These are phyloP conservation scores for Cyphellophora europaea DNA, from an alignment of 2,329 filamentous ascomycete genomes.

Conservation along the genomic window DNA sequence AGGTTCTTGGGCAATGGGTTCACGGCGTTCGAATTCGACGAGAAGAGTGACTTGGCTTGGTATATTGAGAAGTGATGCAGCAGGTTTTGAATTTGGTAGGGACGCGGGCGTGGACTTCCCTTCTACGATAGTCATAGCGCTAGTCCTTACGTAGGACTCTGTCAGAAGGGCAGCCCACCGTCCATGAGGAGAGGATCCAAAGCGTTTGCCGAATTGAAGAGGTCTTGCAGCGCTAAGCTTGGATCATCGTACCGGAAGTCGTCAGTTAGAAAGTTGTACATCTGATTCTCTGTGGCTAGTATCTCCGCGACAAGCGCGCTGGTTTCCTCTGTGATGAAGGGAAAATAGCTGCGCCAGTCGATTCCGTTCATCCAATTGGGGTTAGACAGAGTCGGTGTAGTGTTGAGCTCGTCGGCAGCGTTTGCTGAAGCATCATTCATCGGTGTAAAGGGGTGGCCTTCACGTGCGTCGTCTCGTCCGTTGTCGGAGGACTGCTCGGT, in stretches of 20 bases:
- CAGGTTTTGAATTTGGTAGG: background rate
- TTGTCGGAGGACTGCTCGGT: too few species aligned
- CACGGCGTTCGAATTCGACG: slow-evolving; percentile 23
- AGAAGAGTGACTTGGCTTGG: slow-evolving; percentile 21
- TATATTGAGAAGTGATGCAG: slow-evolving; percentile 13
- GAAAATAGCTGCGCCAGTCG: background rate
- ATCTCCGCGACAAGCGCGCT: background rate
- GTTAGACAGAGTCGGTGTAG: too few species aligned
- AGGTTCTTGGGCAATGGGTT: slow-evolving; percentile 42
- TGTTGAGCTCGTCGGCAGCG: too few species aligned
- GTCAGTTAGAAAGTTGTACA: background rate
- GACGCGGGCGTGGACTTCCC: too few species aligned
- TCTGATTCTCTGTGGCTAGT: background rate
- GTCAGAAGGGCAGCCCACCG: background rate
- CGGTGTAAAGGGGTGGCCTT: too few species aligned
- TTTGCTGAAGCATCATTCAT: too few species aligned
- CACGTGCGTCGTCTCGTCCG: too few species aligned
- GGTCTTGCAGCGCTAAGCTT: background rate
- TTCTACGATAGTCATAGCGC: too few species aligned
- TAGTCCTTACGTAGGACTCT: too few species aligned
- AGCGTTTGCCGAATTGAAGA: background rate
- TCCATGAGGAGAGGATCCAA: background rate
- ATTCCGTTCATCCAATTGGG: background rate
- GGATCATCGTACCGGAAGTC: background rate
- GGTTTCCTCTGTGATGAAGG: background rate